These are phyloP conservation scores for Clonostachys byssicola DNA, from an alignment of 2,329 filamentous ascomycete genomes.

Conservation along the genomic window DNA sequence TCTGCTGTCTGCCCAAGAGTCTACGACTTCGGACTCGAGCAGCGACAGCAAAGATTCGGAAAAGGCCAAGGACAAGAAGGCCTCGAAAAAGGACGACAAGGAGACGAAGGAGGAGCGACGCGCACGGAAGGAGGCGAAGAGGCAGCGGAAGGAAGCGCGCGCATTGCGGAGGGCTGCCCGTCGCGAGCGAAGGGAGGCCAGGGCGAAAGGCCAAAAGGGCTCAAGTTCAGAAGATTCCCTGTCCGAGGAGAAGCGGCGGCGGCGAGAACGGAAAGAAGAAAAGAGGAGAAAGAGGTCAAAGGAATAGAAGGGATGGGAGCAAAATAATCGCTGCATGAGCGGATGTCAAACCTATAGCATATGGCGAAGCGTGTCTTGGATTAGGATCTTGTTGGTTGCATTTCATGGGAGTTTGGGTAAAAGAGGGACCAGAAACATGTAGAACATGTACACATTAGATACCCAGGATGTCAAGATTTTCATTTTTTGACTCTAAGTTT, in stretches of 20 bases:
- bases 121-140: conserved; percentile 25
- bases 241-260: conserved; percentile 39
- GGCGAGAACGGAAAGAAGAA: conserved; percentile 35
- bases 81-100: conserved; percentile 23
- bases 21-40: conserved; percentile 2
- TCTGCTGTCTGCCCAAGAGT: conserved; percentile 7
- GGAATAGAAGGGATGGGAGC: conserved; percentile 22
- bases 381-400: conserved; percentile 1
- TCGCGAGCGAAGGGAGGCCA: conserved; percentile 10
- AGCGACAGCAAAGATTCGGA: conserved; percentile 8
- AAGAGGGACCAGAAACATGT: background rate
- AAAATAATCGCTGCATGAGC: background rate
- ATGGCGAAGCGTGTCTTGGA: no score
- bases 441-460: conserved; percentile 9
- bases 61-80: conserved; percentile 13
- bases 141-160: conserved; percentile 18
- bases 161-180: conserved; percentile 7
- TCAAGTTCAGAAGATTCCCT: conserved; percentile 12
- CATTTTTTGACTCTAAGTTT: conserved; percentile 27
- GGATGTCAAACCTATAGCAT: background rate
- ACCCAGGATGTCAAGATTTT: conserved; percentile 16
- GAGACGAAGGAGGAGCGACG: conserved; percentile 37
- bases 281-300: conserved; percentile 20
- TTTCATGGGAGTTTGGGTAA: conserved; percentile 13
- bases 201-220: background rate